Percentiles rank a stretch among this genome's conserved stretches.
Evolutionary conservation across 257 asterid species (phyloP).

Genomic region (Ballota nigra): DNA sequence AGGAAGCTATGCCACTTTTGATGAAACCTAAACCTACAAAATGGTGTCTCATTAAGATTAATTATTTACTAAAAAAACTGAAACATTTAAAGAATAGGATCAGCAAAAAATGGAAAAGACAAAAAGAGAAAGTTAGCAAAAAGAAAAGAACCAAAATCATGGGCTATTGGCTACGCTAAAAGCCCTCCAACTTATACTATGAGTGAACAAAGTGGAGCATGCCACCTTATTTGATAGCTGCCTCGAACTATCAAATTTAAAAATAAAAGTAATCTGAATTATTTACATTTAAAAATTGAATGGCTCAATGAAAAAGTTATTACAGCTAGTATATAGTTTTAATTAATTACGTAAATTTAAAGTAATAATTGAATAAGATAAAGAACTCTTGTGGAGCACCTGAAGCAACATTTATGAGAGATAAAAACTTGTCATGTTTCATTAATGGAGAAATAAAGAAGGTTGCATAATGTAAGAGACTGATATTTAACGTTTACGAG

Average conservation of each 20-base stretch:
- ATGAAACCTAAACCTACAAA: background rate
- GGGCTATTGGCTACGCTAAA: slow-evolving; percentile 28
- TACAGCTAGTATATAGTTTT: slow-evolving; percentile 20
- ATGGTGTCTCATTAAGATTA: background rate
- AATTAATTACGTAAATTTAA: slow-evolving; percentile 15
- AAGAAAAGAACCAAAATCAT: slow-evolving; percentile 21
- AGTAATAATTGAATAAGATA: slow-evolving; percentile 7
- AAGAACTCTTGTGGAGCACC: slow-evolving; percentile 11
- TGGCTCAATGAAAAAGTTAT: slow-evolving; percentile 27
- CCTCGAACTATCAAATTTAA: slow-evolving; percentile 29
- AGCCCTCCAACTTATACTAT: slow-evolving; percentile 16
- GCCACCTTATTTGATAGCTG: slow-evolving; percentile 54
- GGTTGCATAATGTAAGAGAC: no score
- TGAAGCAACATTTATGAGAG: background rate
- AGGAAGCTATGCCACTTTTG: background rate
- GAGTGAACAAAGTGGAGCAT: slow-evolving; percentile 56
- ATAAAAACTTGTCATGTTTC: no score
- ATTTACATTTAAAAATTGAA: slow-evolving; percentile 17
- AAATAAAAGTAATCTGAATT: slow-evolving; percentile 15
- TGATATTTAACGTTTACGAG: no score
- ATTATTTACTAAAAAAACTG: background rate
- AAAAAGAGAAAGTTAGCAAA: slow-evolving; percentile 36
- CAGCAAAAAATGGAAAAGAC: slow-evolving; percentile 25
- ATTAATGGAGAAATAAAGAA: no score
- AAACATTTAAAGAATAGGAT: slow-evolving; percentile 13